Evolutionary conservation across 1,284 basidiomycete genomes (phyloP), one percentile per base, ranked within the genome.

Genomic region (Pascua sp.): DNA sequence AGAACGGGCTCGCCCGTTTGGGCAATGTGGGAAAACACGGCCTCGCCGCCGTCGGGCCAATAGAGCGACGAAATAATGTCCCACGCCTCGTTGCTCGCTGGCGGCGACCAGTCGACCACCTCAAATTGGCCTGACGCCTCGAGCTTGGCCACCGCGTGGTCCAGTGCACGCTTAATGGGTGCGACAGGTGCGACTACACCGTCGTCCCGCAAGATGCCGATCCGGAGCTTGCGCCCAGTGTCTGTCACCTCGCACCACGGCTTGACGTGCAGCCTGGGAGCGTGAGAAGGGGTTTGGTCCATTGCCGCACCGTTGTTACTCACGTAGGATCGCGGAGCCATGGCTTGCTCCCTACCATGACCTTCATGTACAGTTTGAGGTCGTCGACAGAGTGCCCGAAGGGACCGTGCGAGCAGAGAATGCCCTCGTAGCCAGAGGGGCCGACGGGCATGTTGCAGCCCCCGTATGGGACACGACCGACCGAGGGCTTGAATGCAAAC

Each of bases 121-220:
- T 72, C 67, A 43, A 67, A 67, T 10, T 46, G 13, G 2, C 65
- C 68, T 10, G 48, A 44, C 13, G 55, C 54, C 10, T 52, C 37
- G 16, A 80, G 66, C 11, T 59, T 58, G 9, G 63, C 53, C 8
- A 72, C 61, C 1, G 68, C 62, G 8, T 52, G 40, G 2, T 72
- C 64, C 55, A 80, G 56, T 0, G 75, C 79, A 2, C 76, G 62
- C 11, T 65, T 57, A 40, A 78, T 70, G 0, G 79, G 76, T 11
- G 74, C 67, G 8, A 68, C 70, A 2, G 78, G 77, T 17, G 59
- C 64, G 24, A 78, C 70, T 1, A 75, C 58, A 1, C 76, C 76
- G 60, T 80, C 78, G 44, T 77, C 65, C 58, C 70, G 65, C 66
- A 79, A 71, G 18, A 79, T 67, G 0, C 75, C 79, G 17, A 78